Evolutionary conservation across 2,329 filamentous ascomycete species (phyloP), one percentile per base, ranked within the genome.

Genomic region (Scedosporium aurantiacum): DNA sequence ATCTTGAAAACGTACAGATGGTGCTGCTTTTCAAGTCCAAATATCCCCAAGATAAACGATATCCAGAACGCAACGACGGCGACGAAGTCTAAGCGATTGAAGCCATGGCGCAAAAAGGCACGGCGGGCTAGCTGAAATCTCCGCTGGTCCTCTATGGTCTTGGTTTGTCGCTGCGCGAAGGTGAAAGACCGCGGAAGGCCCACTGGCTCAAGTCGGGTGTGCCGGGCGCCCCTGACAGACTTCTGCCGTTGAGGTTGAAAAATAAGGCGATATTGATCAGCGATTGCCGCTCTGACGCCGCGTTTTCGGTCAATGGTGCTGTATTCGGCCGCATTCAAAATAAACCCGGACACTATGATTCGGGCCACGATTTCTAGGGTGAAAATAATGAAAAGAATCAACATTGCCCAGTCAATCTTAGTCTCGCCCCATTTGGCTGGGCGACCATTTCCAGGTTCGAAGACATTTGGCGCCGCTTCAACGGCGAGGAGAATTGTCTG

Each of bases 31-130:
- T 97, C 90, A 21, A 91, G 71, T 0, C 87, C 85, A 10, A 82
- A 81, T 18, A 92, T 74, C 37, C 85, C 83, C 58, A 99, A 78
- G 10, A 84, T 72, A 68, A 97, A 94, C 1, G 90, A 87, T 62
- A 96, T 87, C 94, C 94, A 99, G 73, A 91, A 99, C 0, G 93
- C 88, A n/a, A 94, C 80, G 6, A 99, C 89, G 1, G 94, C 95
- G 60, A 99, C 79, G 72, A 97, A 97, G 71, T 99, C 94, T 10
- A 97, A 81, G 60, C 94, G 85, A 70, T 97, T 97, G 76, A 99
- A 99, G 0, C 91, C 92, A 73, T 99, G 94, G 16, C 94, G 86
- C 61, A 99, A 76, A 72, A 97, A 97, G 1, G 94, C 95, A 64
- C 94, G 85, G 60, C 94, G 87, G 16, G 95, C 93, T 61, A 99